Evolutionary conservation across 805 yeast species (phyloP).

Genomic region (Ogataea salicorniae): DNA sequence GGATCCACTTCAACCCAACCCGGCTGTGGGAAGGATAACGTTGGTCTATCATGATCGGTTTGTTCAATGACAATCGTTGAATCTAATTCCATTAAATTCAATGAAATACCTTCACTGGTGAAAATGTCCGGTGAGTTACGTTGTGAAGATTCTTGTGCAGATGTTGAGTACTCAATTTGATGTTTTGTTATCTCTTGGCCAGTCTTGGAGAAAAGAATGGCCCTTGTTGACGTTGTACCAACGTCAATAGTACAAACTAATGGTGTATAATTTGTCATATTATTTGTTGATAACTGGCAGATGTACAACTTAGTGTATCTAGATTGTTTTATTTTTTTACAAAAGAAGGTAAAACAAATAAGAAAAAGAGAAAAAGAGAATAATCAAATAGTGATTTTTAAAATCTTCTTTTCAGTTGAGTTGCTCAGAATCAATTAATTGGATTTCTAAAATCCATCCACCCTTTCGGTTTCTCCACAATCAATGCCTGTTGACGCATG

Average conservation of each 20-base stretch:
- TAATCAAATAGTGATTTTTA: too few relatives aligned
- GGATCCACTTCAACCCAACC: constrained; percentile 97
- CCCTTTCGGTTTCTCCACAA: too few relatives aligned
- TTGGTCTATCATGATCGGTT: constrained; percentile 55
- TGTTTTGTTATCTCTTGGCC: constrained; percentile 83
- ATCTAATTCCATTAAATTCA: constrained; percentile 40
- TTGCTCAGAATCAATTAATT: too few relatives aligned
- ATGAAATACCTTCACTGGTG: constrained; percentile 70
- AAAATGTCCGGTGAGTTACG: constrained; percentile 48
- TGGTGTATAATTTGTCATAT: constrained; percentile 21
- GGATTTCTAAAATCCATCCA: too few relatives aligned
- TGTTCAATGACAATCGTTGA: constrained; percentile 47
- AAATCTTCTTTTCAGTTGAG: too few relatives aligned
- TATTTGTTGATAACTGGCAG: not conserved
- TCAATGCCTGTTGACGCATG: too few relatives aligned
- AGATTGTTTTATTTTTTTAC: too few relatives aligned
- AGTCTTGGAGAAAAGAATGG: constrained; percentile 65
- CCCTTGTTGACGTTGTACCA: constrained; percentile 90
- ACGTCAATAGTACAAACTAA: constrained; percentile 73
- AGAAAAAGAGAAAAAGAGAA: too few relatives aligned
- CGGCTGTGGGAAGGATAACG: constrained; percentile 71
- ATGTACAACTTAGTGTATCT: not conserved
- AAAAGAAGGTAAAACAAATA: too few relatives aligned
- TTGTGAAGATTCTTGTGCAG: constrained; percentile 45
- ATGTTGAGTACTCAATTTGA: constrained; percentile 83